These are phyloP conservation scores for Penicillium steckii DNA, from an alignment of 495 filamentous ascomycete species.

Conservation along the genomic window DNA sequence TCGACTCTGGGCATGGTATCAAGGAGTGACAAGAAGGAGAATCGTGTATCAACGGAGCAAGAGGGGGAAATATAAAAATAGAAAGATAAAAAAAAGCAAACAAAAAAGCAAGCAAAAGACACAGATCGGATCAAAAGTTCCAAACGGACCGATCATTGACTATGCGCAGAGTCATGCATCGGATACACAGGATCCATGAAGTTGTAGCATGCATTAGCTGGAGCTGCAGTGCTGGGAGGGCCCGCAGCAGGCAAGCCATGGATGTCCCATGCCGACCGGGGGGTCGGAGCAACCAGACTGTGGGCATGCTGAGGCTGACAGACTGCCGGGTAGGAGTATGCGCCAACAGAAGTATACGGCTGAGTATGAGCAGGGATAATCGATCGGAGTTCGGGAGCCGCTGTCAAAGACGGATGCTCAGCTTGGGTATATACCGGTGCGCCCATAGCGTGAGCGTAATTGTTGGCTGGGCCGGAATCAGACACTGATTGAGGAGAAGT, in stretches of 20 bases:
- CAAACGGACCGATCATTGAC: slow-evolving; percentile 15
- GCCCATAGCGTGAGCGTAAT: slow-evolving; percentile 28
- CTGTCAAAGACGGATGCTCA: slow-evolving; percentile 23
- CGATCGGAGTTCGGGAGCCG: slow-evolving; percentile 30
- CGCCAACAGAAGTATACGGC: slow-evolving; percentile 30
- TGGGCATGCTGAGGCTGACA: slow-evolving; percentile 34
- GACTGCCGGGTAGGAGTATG: slow-evolving; percentile 36
- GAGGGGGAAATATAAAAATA: slow-evolving; percentile 30
- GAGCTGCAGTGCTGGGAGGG: slow-evolving; percentile 18
- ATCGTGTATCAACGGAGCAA: slow-evolving; percentile 30
- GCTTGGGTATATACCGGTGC: slow-evolving; percentile 30
- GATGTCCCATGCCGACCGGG: slow-evolving; percentile 35
- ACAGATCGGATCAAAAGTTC: slow-evolving; percentile 3
- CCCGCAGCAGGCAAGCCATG: slow-evolving; percentile 21
- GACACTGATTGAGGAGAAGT: slow-evolving; percentile 47
- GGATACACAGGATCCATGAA: slow-evolving; percentile 42
- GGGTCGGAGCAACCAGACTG: slow-evolving; percentile 22
- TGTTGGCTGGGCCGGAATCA: slow-evolving; percentile 32
- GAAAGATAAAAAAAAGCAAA: slow-evolving; percentile 14
- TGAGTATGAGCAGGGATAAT: slow-evolving; percentile 33
- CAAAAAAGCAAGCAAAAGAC: slow-evolving; percentile 14
- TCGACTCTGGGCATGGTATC: slow-evolving; percentile 27
- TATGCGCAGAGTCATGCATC: slow-evolving; percentile 25
- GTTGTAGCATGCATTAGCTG: slow-evolving; percentile 28
- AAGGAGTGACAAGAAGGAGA: slow-evolving; percentile 43